Conservation (phyloP, 352 stramenopile species). For the Phytophthora pluvialis region DNA sequence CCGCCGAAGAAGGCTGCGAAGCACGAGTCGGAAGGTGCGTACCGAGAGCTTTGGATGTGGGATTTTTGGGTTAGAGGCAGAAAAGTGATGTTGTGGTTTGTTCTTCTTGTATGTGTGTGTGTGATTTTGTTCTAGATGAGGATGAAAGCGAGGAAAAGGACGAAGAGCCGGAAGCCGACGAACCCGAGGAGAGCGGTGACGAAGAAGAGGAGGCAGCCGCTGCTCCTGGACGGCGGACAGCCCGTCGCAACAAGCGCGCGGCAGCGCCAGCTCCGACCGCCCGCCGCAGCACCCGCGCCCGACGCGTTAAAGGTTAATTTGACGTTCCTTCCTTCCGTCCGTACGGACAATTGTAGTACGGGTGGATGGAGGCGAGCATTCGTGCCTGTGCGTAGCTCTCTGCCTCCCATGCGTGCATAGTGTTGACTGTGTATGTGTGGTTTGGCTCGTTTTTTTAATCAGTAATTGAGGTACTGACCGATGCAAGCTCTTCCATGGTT, state of each 20-base stretch:
- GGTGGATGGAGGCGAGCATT: conserved; percentile 39
- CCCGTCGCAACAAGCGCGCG: conserved; percentile 39
- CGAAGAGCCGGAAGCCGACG: conserved; percentile 37
- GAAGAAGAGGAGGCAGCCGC: conserved; percentile 32
- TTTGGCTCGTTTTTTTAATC: conserved; percentile 49
- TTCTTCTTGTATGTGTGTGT: neutral
- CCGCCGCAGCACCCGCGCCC: conserved; percentile 44
- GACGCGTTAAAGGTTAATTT: conserved; percentile 77
- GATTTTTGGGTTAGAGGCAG: neutral
- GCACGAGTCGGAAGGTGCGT: conserved; percentile 36
- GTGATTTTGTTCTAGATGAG: conserved; percentile 19
- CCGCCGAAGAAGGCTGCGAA: conserved; percentile 27
- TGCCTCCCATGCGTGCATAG: conserved; percentile 49
- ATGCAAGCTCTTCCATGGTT: conserved; percentile 55
- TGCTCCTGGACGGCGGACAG: conserved; percentile 28
- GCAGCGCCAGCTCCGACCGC: conserved; percentile 23
- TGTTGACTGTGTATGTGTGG: conserved; percentile 58
- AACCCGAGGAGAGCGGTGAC: conserved; percentile 34
- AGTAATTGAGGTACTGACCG: conserved; percentile 68
- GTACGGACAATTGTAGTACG: conserved; percentile 40
- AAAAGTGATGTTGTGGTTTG: conserved; percentile 15
- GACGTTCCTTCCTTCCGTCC: conserved; percentile 38
- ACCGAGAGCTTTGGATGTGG: neutral
- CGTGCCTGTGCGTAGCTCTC: conserved; percentile 43
- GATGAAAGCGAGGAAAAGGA: conserved; percentile 52